Base-by-base conservation (phyloP, 306 rosid genomes). In the Corylus americana region DNA sequence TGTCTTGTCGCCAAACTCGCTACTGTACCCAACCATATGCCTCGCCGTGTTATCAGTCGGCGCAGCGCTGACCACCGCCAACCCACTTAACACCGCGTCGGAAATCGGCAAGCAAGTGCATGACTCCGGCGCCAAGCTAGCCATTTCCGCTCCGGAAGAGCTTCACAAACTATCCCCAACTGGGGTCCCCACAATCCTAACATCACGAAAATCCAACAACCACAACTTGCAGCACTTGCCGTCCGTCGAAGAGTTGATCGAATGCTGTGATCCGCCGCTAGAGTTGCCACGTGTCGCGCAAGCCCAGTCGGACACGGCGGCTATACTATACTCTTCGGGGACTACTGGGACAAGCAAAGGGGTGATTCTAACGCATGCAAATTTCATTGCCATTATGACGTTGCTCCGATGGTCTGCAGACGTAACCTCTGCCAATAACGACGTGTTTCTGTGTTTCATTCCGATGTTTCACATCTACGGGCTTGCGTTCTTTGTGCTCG, bases 391-490 rank as follows among this genome's bases (percentile, higher is more conserved):
- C 78, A 48, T 79, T 17, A 78, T 84, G 57, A 82, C 73, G 70
- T 66, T 86, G 47, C 85, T 94, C 64, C 73, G 22, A 12, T 92
- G 97, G 98, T 85, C 81, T 63, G 89, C 82, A 51, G 90, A 83
- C 39, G 66, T 73, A 44, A 71, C 87, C 61, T 68, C 75, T 57
- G 76, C 97, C 0, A 79, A 74, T 49, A 70, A 88, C 79, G 97
- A 92, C 78, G 87, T 90, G 51, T 94, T 85, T 71, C 79, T 94
- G 49, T 93, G 93, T 81, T 92, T 94, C 93, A 80, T 94, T 76
- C 98, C 98, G 0, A 90, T 92, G 92, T 92, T 94, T 79, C 98
- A 92, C 79, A 64, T 92, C 57, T 94, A 91, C 74, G 98, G 98
- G 51, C 82, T 94, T 5, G 77, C 85, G 39, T 91, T 94, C 85